Percentiles rank a stretch among this genome's conserved stretches.
These are phyloP conservation scores for Exophiala viscosa DNA, from an alignment of 2,329 filamentous ascomycete species.

Conservation along the genomic window DNA sequence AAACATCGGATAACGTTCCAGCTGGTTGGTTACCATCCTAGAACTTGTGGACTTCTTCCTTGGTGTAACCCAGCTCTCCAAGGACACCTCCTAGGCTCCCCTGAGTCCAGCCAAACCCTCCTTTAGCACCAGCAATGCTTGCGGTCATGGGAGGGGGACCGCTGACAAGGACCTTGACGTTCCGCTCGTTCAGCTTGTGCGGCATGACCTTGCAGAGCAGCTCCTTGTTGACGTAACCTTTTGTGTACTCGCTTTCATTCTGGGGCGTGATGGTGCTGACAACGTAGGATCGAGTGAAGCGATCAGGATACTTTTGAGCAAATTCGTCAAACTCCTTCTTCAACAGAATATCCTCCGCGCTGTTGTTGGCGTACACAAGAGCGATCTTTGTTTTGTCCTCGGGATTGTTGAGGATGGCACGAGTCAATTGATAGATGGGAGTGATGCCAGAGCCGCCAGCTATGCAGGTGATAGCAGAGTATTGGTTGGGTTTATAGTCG, in stretches of 20 bases:
- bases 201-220: conserved; percentile 52
- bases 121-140: conserved; percentile 49
- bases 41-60: conserved; percentile 59
- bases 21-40: conserved; percentile 30
- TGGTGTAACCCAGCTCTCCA: conserved; percentile 55
- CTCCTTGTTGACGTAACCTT: conserved; percentile 57
- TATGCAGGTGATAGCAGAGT: conserved; percentile 57
- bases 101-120: conserved; percentile 33
- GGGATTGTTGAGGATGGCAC: conserved; percentile 59
- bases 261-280: conserved; percentile 44
- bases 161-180: conserved; percentile 62
- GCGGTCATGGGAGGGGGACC: conserved; percentile 66
- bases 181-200: conserved; percentile 28
- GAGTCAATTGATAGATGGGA: conserved; percentile 63
- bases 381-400: conserved; percentile 61
- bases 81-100: conserved; percentile 49
- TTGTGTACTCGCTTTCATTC: conserved; percentile 42
- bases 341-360: conserved; percentile 59
- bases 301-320: conserved; percentile 49
- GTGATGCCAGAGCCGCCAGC: conserved; percentile 72
- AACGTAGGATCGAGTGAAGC: conserved; percentile 57
- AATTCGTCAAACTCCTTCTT: conserved; percentile 53
- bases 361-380: conserved; percentile 65
- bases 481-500: conserved; percentile 49
- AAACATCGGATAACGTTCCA: conserved; percentile 10